Conservation (phyloP, 257 asterid genomes). For the Capsicum chinense region DNA sequence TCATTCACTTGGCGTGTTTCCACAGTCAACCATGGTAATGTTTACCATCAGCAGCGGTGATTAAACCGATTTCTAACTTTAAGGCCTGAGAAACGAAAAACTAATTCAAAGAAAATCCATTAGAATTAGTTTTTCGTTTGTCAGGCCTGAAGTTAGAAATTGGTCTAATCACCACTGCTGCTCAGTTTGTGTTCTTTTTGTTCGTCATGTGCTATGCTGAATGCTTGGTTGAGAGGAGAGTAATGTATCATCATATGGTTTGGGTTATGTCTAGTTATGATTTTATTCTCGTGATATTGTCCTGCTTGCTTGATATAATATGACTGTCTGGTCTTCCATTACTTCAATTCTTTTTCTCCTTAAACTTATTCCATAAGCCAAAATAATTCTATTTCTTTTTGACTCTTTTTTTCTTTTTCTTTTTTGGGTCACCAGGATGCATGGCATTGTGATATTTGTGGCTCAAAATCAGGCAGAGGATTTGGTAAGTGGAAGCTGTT, state of each 20-base stretch:
- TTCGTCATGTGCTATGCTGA: not conserved
- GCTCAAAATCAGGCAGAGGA: conserved; percentile 98
- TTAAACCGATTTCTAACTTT: too few relatives aligned
- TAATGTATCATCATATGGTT: not conserved
- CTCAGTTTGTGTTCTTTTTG: not conserved
- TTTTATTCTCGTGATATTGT: not conserved
- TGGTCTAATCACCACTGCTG: not conserved
- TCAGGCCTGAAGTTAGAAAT: conserved; percentile 10
- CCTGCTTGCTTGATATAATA: conserved; percentile 11
- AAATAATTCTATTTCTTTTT: not conserved
- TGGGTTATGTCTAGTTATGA: not conserved
- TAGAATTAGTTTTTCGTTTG: not conserved
- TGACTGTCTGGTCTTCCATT: not conserved
- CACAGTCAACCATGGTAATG: conserved; percentile 94
- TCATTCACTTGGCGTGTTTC: conserved; percentile 92
- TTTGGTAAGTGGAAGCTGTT: conserved; percentile 67
- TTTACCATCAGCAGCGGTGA: not conserved
- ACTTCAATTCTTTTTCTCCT: not conserved
- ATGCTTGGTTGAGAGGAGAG: not conserved
- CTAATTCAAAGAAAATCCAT: not conserved
- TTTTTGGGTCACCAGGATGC: conserved; percentile 62
- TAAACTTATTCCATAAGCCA: conserved; percentile 30
- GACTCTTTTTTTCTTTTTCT: not conserved
- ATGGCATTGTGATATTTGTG: conserved; percentile 97
- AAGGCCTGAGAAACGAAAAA: too few relatives aligned